These are phyloP conservation scores for Inga leiocalycina DNA, from an alignment of 306 rosid genomes.

Conservation along the genomic window DNA sequence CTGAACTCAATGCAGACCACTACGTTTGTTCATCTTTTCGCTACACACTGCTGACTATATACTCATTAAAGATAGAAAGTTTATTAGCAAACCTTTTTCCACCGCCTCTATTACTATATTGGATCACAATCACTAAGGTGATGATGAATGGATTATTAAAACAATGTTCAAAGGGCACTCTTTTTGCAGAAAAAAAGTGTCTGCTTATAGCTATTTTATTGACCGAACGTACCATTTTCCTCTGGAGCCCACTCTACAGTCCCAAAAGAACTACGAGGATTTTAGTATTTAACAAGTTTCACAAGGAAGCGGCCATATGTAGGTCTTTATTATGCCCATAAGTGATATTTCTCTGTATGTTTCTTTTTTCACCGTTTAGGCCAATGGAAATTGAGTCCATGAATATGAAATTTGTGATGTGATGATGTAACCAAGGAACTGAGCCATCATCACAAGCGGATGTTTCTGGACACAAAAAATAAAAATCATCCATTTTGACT, in stretches of 20 bases:
- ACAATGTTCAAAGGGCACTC: background rate
- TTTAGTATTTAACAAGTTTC: constrained; percentile 18
- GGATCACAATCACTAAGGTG: constrained; percentile 13
- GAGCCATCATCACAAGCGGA: background rate
- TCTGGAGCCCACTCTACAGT: constrained; percentile 8
- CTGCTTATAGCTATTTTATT: background rate
- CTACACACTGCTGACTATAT: constrained; percentile 8
- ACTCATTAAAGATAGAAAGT: constrained; percentile 19
- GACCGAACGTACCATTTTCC: constrained; percentile 2
- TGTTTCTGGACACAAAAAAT: background rate
- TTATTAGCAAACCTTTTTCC: background rate
- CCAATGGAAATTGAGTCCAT: background rate
- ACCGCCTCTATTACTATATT: constrained; percentile 22
- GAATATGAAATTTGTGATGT: constrained; percentile 18
- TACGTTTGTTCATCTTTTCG: constrained; percentile 32
- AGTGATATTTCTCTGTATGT: background rate
- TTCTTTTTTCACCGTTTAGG: background rate
- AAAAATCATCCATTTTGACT: background rate
- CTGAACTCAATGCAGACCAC: constrained; percentile 32
- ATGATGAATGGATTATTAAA: background rate
- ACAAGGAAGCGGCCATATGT: background rate
- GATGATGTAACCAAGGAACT: constrained; percentile 18
- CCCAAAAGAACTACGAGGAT: background rate
- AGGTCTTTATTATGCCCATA: background rate
- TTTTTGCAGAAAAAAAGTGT: background rate